phyloP scores from a whole-genome alignment of 1,284 basidiomycete species.

The Paramarasmius palmivorus region DNA sequence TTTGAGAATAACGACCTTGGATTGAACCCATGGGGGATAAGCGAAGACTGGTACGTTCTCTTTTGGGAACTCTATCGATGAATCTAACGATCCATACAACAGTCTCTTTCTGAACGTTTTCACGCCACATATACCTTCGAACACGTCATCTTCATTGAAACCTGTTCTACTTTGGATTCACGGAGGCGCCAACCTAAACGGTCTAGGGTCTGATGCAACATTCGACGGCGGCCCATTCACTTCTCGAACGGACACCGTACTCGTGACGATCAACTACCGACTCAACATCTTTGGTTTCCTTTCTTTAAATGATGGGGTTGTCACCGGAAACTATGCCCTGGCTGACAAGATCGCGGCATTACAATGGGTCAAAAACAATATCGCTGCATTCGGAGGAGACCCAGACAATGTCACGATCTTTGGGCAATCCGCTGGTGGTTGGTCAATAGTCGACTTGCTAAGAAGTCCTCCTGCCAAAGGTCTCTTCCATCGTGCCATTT shows the following conservation, averaged over 20 bases:
- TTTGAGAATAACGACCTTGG: conserved; percentile 13
- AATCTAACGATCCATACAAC: not conserved
- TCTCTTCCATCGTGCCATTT: conserved; percentile 2
- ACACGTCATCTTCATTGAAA: conserved; percentile 8
- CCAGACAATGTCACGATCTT: conserved; percentile 8
- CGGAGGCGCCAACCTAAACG: not conserved
- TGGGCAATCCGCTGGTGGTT: conserved; percentile 9
- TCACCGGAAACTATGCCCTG: conserved; percentile 41
- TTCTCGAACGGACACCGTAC: conserved; percentile 21
- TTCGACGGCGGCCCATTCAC: conserved; percentile 39
- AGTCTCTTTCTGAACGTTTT: not conserved
- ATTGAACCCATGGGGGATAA: conserved; percentile 13
- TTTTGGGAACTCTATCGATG: not conserved
- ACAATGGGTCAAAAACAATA: conserved; percentile 33
- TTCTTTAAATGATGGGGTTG: conserved; percentile 32
- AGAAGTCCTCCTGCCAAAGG: conserved; percentile 2
- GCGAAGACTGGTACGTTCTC: conserved; percentile 14
- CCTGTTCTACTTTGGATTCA: conserved; percentile 14
- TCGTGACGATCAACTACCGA: conserved; percentile 49
- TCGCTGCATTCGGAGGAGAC: conserved; percentile 23
- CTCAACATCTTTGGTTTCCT: conserved; percentile 42
- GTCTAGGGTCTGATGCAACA: too few species aligned
- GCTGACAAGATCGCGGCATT: conserved; percentile 39
- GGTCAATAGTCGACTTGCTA: not conserved
- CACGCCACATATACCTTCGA: conserved; percentile 6